Evolutionary conservation across 148 eudicot genomes (phyloP).

Genomic region (Dysphania ambrosioides): DNA sequence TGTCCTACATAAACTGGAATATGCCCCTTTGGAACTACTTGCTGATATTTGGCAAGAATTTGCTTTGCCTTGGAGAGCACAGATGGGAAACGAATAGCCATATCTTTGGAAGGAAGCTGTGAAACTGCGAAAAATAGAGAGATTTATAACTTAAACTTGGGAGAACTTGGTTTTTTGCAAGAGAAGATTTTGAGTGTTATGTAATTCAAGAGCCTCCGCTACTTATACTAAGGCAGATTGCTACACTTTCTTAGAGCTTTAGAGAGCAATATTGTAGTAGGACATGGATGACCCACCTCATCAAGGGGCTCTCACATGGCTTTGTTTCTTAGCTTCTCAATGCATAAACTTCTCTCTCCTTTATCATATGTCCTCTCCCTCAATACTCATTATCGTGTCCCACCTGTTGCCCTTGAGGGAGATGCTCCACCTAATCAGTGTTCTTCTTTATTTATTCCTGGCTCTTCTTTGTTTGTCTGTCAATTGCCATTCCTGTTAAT

Average conservation of each 20-base stretch:
- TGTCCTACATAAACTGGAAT: slow-evolving; percentile 25
- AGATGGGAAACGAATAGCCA: slow-evolving; percentile 7
- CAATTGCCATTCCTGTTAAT: neutral
- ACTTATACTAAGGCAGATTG: neutral
- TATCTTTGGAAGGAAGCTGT: neutral
- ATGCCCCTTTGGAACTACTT: slow-evolving; percentile 22
- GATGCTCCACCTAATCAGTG: neutral
- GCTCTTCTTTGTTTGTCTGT: neutral
- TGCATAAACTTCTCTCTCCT: neutral
- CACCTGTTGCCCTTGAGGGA: neutral
- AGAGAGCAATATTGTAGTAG: neutral
- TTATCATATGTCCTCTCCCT: neutral
- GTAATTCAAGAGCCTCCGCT: neutral
- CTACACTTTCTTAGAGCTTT: neutral
- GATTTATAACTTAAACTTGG: neutral
- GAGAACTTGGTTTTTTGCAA: neutral
- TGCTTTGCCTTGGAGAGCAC: slow-evolving; percentile 13
- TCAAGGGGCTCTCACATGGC: slow-evolving; percentile 13
- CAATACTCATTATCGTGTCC: neutral
- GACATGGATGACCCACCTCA: slow-evolving; percentile 6
- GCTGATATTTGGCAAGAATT: slow-evolving; percentile 9
- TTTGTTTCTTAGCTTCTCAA: neutral
- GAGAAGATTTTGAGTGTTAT: neutral
- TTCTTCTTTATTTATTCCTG: neutral
- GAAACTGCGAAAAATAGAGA: neutral